A percentile compares a stretch with the other conserved stretches of the same genome.
phyloP scores from a whole-genome alignment of 306 rosid species.

The Luffa acutangula region DNA sequence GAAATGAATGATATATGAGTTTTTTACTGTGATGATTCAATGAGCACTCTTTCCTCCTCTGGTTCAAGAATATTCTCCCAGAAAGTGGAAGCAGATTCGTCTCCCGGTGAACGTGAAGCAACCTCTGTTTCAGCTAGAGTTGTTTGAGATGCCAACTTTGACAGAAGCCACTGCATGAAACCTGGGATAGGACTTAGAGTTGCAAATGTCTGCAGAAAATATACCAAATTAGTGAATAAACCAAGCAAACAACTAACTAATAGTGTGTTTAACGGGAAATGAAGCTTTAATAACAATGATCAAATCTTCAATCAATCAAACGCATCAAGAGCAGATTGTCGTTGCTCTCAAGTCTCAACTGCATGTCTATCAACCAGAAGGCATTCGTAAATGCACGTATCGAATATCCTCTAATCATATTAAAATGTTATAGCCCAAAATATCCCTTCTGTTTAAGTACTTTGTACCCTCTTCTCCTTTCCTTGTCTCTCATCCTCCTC shows the following conservation, averaged over 20 bases:
- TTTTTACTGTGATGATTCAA: conserved; percentile 56
- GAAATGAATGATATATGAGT: not conserved
- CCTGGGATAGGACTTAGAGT: conserved; percentile 98
- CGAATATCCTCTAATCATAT: not conserved
- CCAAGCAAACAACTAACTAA: not conserved
- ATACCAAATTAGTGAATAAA: not conserved
- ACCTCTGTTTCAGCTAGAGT: conserved; percentile 43
- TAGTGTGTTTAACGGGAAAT: not conserved
- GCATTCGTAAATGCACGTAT: not conserved
- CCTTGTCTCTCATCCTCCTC: not conserved
- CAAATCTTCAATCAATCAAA: not conserved
- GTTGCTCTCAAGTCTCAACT: not conserved
- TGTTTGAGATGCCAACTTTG: conserved; percentile 73
- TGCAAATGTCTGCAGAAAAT: conserved; percentile 54
- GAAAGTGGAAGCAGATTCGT: conserved; percentile 52
- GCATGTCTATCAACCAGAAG: not conserved
- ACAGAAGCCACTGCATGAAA: conserved; percentile 76
- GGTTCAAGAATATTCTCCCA: conserved; percentile 68
- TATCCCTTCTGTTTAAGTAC: not conserved
- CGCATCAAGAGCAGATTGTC: not conserved
- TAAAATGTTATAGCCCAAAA: not conserved
- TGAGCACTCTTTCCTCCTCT: conserved; percentile 61
- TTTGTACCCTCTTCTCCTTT: not conserved
- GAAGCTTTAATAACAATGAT: not conserved
- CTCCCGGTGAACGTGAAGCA: conserved; percentile 20